Evolutionary conservation across 2,329 filamentous ascomycete species (phyloP).

Genomic region (Paraphaeosphaeria sporulosa): DNA sequence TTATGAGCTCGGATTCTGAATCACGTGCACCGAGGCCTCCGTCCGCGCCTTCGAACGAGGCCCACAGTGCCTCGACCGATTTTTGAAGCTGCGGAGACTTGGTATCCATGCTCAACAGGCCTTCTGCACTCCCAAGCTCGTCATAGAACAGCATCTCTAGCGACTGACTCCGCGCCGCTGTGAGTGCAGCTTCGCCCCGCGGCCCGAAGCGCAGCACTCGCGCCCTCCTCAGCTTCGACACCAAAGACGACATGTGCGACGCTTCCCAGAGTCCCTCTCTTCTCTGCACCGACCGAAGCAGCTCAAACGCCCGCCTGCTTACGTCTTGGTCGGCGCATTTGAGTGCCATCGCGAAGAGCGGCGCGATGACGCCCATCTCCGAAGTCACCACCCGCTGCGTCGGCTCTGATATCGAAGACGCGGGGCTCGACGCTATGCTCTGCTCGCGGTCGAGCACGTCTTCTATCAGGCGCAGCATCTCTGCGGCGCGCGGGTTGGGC

Average conservation of each 20-base stretch:
- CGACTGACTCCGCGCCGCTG: not conserved
- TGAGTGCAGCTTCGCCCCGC: not conserved
- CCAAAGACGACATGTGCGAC: not conserved
- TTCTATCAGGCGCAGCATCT: conserved; percentile 4
- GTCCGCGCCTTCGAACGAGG: not conserved
- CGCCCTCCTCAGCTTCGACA: conserved; percentile 2
- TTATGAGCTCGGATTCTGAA: not conserved
- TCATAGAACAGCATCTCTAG: conserved; percentile 3
- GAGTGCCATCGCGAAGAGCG: conserved; percentile 12
- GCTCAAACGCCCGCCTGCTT: conserved; percentile 6
- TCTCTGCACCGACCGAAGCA: not conserved
- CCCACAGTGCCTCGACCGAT: not conserved
- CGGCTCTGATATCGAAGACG: not conserved
- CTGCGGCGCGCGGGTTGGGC: conserved; percentile 11
- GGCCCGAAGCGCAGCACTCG: not conserved
- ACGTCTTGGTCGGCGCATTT: conserved; percentile 15
- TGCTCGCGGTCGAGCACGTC: conserved; percentile 2
- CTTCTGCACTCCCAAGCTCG: conserved; percentile 1
- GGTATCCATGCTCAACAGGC: not conserved
- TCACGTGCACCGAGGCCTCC: not conserved
- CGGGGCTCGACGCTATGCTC: not conserved
- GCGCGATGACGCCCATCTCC: conserved; percentile 14
- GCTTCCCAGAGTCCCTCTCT: conserved; percentile 13
- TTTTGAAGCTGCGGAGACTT: not conserved
- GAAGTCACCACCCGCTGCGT: conserved; percentile 8